Conservation (phyloP, 225 moss, liverwort and hornwort species). For the Marchantia polymorpha region DNA sequence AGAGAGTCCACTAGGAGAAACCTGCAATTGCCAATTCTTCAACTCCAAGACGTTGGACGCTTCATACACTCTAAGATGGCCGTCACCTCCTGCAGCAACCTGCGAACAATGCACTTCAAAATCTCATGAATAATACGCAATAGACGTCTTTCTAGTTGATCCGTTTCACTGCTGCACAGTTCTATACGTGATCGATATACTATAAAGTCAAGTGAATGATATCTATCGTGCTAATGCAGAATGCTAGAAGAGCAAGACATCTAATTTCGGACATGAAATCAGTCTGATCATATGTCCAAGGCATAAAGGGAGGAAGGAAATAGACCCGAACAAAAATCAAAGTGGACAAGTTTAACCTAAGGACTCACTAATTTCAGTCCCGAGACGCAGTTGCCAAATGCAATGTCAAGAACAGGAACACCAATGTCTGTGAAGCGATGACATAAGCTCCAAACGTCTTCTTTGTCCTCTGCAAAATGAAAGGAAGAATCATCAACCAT, state of each 20-base stretch:
- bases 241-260: too few species aligned
- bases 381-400: conserved; percentile 68
- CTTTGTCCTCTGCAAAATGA: conserved; percentile 49
- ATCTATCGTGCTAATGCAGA: too few species aligned
- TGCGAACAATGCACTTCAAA: conserved; percentile 17
- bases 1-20: conserved; percentile 3
- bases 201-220: too few species aligned
- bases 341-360: not conserved
- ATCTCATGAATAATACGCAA: not conserved
- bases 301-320: not conserved
- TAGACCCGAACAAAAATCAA: not conserved
- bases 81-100: conserved; percentile 81
- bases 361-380: conserved; percentile 77
- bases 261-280: too few species aligned
- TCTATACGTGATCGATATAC: too few species aligned
- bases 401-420: conserved; percentile 66
- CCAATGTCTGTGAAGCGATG: conserved; percentile 48
- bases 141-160: too few species aligned
- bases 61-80: conserved; percentile 73
- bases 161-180: too few species aligned
- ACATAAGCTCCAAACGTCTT: conserved; percentile 61
- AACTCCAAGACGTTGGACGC: conserved; percentile 60
- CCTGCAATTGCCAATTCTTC: conserved; percentile 88
- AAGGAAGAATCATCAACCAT: not conserved
- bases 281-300: not conserved